Conservation (phyloP, 805 yeast species). For the Barnettozyma wickerhamii region DNA sequence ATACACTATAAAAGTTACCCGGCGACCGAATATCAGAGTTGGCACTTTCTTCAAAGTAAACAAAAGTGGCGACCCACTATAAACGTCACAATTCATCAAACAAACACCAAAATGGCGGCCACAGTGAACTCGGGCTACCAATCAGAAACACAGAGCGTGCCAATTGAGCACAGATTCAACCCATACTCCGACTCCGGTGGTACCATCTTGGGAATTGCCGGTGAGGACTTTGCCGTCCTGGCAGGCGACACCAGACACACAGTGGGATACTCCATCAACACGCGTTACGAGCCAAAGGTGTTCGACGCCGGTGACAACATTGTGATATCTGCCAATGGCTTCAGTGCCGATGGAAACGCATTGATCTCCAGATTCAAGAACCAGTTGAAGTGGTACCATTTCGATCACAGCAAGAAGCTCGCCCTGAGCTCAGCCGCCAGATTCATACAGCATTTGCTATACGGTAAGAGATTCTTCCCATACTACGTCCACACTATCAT, state of each 20-base stretch:
- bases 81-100: background rate
- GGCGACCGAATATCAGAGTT: no score
- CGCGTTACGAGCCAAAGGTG: slow-evolving; percentile 89
- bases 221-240: slow-evolving; percentile 91
- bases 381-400: slow-evolving; percentile 85
- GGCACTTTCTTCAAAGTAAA: no score
- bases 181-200: slow-evolving; percentile 97
- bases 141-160: slow-evolving; percentile 46
- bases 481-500: slow-evolving; percentile 92
- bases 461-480: slow-evolving; percentile 94
- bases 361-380: slow-evolving; percentile 67
- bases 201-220: slow-evolving; percentile 95
- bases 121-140: slow-evolving; percentile 68
- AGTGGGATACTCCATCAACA: slow-evolving; percentile 87
- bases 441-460: slow-evolving; percentile 81
- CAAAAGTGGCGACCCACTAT: background rate
- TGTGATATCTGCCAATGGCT: slow-evolving; percentile 90
- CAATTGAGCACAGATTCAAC: slow-evolving; percentile 89
- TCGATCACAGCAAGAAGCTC: slow-evolving; percentile 74
- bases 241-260: slow-evolving; percentile 99
- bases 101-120: slow-evolving; percentile 14
- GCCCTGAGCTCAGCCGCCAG: slow-evolving; percentile 77
- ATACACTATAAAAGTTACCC: no score
- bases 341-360: slow-evolving; percentile 91
- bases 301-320: slow-evolving; percentile 85